Percentiles rank a stretch among this genome's conserved stretches.
These are phyloP conservation scores for Mycena maculata DNA, from an alignment of 768 basidiomycete genomes.

Conservation along the genomic window DNA sequence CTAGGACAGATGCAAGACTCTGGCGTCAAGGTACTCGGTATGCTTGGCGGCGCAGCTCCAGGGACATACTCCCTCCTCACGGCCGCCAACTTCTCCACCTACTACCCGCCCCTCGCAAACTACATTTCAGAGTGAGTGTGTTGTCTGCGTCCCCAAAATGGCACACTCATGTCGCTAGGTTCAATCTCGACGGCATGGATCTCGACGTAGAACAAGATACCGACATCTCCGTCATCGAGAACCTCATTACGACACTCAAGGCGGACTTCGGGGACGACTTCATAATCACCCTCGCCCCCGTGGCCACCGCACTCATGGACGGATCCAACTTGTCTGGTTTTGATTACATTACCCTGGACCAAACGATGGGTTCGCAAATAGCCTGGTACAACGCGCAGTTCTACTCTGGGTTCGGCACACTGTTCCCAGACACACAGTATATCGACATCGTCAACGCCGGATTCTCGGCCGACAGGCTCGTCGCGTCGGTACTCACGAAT, in stretches of 20 bases:
- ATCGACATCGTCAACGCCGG: slow-evolving; percentile 37
- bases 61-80: slow-evolving; percentile 37
- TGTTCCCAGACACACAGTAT: slow-evolving; percentile 38
- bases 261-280: slow-evolving; percentile 40
- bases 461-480: slow-evolving; percentile 29
- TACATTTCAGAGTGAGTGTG: slow-evolving; percentile 35
- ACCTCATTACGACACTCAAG: slow-evolving; percentile 39
- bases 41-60: slow-evolving; percentile 42
- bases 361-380: slow-evolving; percentile 27
- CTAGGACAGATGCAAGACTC: slow-evolving; percentile 36
- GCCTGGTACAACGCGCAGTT: slow-evolving; percentile 41
- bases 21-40: slow-evolving; percentile 41
- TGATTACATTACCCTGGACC: slow-evolving; percentile 37
- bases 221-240: slow-evolving; percentile 27
- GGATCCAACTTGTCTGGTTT: slow-evolving; percentile 43
- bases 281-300: slow-evolving; percentile 43
- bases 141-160: not conserved
- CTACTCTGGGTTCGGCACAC: slow-evolving; percentile 40
- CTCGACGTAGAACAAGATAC: slow-evolving; percentile 42
- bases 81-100: slow-evolving; percentile 34
- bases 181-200: slow-evolving; percentile 42
- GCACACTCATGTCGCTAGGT: slow-evolving; percentile 21
- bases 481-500: slow-evolving; percentile 38
- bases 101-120: slow-evolving; percentile 35
- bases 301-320: slow-evolving; percentile 37